phyloP scores from a whole-genome alignment of 768 basidiomycete genomes.

The Basidioascus undulatus region DNA sequence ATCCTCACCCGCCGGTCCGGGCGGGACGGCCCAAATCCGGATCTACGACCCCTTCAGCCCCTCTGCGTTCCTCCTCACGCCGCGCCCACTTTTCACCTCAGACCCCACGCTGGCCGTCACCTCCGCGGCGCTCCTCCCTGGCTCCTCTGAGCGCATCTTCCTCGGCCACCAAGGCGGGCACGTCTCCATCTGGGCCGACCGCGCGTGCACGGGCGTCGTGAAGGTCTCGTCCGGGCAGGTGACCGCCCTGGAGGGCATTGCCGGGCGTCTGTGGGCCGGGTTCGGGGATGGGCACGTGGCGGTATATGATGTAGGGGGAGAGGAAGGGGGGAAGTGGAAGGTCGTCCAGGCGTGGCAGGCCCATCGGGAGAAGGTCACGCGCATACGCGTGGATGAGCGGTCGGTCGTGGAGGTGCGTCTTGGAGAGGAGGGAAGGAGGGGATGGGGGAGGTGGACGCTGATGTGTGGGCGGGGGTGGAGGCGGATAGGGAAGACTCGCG shows the following conservation, averaged over 20 bases:
- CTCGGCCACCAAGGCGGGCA: constrained; percentile 82
- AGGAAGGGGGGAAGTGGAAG: constrained; percentile 47
- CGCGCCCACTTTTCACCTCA: constrained; percentile 23
- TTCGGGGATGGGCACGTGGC: constrained; percentile 56
- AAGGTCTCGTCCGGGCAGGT: constrained; percentile 65
- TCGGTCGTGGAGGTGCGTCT: constrained; percentile 40
- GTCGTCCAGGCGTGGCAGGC: constrained; percentile 74
- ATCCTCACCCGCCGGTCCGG: neutral
- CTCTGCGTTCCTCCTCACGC: constrained; percentile 4
- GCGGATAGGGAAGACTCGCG: constrained; percentile 23
- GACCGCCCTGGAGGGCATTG: constrained; percentile 59
- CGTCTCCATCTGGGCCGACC: constrained; percentile 48
- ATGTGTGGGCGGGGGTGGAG: neutral
- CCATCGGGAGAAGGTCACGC: constrained; percentile 40
- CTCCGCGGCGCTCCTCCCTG: constrained; percentile 48
- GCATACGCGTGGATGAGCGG: constrained; percentile 39
- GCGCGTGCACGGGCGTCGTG: constrained; percentile 33
- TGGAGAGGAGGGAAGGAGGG: neutral
- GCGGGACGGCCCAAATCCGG: constrained; percentile 37
- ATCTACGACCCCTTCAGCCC: constrained; percentile 40
- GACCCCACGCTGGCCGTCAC: constrained; percentile 44
- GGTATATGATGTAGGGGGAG: constrained; percentile 36
- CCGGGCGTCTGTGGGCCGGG: constrained; percentile 66
- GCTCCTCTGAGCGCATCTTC: constrained; percentile 40
- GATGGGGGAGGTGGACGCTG: constrained; percentile 19